Conservation (phyloP, 169 alveolate species). For the Cryptosporidium ubiquitum region DNA sequence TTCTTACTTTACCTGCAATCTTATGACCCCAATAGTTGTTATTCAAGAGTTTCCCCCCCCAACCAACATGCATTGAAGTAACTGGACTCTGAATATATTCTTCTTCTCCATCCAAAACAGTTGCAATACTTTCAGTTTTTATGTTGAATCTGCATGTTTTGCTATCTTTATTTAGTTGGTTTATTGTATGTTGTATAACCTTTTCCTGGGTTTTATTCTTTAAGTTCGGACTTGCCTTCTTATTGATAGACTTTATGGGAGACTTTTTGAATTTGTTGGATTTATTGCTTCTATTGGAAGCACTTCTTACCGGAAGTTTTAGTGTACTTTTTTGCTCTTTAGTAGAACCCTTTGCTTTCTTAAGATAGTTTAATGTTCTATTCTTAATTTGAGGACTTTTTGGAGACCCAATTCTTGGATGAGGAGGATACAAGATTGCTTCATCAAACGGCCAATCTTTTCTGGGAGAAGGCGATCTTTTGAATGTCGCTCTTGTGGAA, state of each 20-base stretch:
- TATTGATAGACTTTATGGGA: background rate
- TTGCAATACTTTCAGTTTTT: constrained; percentile 55
- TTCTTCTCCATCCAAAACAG: constrained; percentile 71
- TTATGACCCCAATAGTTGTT: constrained; percentile 1
- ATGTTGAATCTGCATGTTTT: background rate
- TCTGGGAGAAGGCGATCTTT: constrained; percentile 69
- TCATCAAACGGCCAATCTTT: constrained; percentile 72
- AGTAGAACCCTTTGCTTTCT: background rate
- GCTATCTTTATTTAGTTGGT: background rate
- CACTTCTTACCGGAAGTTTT: background rate
- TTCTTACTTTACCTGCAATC: constrained; percentile 52
- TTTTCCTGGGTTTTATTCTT: background rate
- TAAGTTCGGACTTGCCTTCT: background rate
- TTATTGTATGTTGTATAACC: background rate
- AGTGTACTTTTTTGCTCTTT: background rate
- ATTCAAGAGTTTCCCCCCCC: constrained; percentile 59
- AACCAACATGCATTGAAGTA: constrained; percentile 42
- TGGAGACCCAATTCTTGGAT: constrained; percentile 34
- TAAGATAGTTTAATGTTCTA: background rate
- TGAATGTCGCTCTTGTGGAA: constrained; percentile 58
- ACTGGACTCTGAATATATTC: constrained; percentile 35
- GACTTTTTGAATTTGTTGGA: background rate
- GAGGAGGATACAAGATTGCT: constrained; percentile 49
- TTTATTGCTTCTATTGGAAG: background rate
- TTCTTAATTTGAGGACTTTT: background rate